Base-by-base conservation (phyloP, 805 yeast species). In the Candida adriatica region DNA sequence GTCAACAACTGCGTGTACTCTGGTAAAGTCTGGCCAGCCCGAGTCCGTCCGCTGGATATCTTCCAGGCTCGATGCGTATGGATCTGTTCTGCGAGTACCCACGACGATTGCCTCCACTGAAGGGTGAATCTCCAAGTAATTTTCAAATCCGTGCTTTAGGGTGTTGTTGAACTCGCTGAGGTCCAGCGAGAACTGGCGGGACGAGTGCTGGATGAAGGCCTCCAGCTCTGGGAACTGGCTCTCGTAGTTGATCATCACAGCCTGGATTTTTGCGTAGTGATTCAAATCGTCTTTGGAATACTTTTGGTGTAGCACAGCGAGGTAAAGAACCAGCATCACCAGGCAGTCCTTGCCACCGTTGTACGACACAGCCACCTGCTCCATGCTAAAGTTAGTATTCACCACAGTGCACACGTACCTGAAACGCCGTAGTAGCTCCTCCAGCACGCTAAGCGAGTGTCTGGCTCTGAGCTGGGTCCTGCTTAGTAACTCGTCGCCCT, bases 281-380 rank as follows among this genome's bases (percentile, higher is more conserved):
- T 26, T 15, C 28, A 45, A 26, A 37, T 41, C 8, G 15, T 26
- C 17, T 30, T 32, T 6, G 1, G 38, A 14, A 20, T 45, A 53
- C 20, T 42, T 48, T 29, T 53, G 54, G 62, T 44, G 48, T 33
- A 57, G 61, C 15, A 72, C 73, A 2, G 92, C 79, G 31, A 88
- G 58, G 33, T 84, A 74, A 5, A 92, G 50, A 11, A 86, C 62
- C 34, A 92, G 66, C 80, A 90, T 75, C 19, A 88, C 96, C 28
- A 88, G 71, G 48, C 97, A 92, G 59, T 92, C 98, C 51, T 92
- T 92, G 2, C 98, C 98, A 8, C 98, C 98, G 53, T 92, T 92
- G 56, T 81, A 92, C 3, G 95, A 82, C 10, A 92, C 65, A 0
- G 96, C 80, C 4, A 83, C 58, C 36, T 80, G 77, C 9, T 66